Conservation (phyloP, 108 stramenopile genomes). For the Discostella pseudostelligera region DNA sequence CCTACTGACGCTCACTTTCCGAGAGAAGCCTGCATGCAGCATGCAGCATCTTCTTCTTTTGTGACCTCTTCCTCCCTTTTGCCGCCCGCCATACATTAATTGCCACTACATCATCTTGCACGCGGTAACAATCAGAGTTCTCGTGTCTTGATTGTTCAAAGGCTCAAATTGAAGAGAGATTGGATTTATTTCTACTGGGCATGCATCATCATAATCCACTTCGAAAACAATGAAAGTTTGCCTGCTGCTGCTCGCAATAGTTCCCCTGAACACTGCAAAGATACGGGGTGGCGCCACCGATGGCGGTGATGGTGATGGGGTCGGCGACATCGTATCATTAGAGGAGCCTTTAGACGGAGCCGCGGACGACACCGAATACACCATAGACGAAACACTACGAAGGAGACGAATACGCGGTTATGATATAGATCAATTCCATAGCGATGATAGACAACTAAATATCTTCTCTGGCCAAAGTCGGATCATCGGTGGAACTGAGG, state of each 20-base stretch:
- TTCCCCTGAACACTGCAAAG: background rate
- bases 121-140: too few species aligned
- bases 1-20: too few species aligned
- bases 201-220: too few species aligned
- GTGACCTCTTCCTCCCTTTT: too few species aligned
- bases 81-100: too few species aligned
- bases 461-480: background rate
- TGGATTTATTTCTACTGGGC: too few species aligned
- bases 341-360: background rate
- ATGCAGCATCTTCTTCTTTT: too few species aligned
- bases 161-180: too few species aligned
- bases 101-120: too few species aligned
- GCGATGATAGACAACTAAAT: background rate
- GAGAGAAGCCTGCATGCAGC: too few species aligned
- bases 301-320: background rate
- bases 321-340: background rate
- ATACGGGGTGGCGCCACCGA: background rate
- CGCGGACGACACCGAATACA: background rate
- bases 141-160: too few species aligned
- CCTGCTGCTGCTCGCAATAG: background rate
- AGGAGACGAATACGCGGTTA: background rate
- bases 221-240: slow-evolving; percentile 1
- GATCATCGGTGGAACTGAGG: slow-evolving; percentile 1
- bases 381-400: background rate
- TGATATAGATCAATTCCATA: background rate